phyloP scores from a whole-genome alignment of 768 basidiomycete genomes.

The Lactarius psammicola region DNA sequence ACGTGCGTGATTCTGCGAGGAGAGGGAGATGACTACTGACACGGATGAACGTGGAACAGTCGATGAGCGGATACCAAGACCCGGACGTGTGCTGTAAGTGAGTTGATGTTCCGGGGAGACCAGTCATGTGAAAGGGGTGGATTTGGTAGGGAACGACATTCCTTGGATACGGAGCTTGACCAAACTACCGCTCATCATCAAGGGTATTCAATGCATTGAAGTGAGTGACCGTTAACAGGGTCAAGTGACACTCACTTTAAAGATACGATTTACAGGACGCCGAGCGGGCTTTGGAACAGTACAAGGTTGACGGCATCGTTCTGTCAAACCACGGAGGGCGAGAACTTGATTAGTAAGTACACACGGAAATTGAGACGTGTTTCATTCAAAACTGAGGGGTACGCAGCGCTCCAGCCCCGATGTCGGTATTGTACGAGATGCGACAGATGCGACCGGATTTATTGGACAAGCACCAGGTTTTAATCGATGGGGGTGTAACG shows the following conservation, averaged over 20 bases:
- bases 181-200: conserved; percentile 43
- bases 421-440: conserved; percentile 47
- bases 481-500: conserved; percentile 47
- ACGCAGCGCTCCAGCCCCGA: conserved; percentile 41
- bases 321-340: conserved; percentile 53
- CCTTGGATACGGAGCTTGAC: conserved; percentile 43
- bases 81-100: conserved; percentile 37
- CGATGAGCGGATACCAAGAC: conserved; percentile 36
- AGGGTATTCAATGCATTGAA: conserved; percentile 49
- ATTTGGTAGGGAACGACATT: conserved; percentile 36
- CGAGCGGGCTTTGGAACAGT: conserved; percentile 41
- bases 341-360: conserved; percentile 43
- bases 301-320: conserved; percentile 47
- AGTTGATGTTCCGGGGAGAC: neutral
- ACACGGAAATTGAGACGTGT: neutral
- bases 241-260: neutral
- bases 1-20: conserved; percentile 26
- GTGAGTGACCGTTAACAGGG: conserved; percentile 29
- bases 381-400: neutral
- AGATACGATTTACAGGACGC: conserved; percentile 38
- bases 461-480: conserved; percentile 40
- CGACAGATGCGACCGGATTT: conserved; percentile 43
- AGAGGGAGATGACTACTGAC: conserved; percentile 1
- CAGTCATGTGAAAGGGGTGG: conserved; percentile 1
- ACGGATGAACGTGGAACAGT: conserved; percentile 20